Conservation (phyloP, 2,329 filamentous ascomycete species). For the Chalaropsis thielavioides region DNA sequence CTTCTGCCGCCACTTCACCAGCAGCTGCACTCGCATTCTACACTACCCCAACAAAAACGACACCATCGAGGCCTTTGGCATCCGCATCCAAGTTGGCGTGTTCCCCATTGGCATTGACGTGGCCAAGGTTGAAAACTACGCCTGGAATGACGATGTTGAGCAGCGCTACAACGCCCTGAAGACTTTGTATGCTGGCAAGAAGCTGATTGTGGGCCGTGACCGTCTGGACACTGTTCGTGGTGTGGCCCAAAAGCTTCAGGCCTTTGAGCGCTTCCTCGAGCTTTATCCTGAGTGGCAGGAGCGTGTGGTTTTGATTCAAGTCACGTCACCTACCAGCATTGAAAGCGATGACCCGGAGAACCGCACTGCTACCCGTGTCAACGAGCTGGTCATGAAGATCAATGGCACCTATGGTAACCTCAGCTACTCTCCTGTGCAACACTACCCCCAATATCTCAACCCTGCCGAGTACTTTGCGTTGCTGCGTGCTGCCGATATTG, state of each 20-base stretch:
- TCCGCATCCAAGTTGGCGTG: constrained; percentile 78
- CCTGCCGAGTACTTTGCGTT: constrained; percentile 89
- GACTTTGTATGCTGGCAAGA: constrained; percentile 72
- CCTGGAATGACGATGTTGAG: constrained; percentile 56
- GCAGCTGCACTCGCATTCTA: constrained; percentile 80
- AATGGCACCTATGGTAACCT: constrained; percentile 82
- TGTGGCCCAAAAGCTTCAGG: constrained; percentile 89
- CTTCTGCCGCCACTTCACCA: constrained; percentile 87
- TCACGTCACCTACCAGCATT: constrained; percentile 74
- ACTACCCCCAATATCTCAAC: constrained; percentile 85
- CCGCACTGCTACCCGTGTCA: constrained; percentile 77
- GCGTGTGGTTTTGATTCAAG: constrained; percentile 85
- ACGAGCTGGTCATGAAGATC: constrained; percentile 79
- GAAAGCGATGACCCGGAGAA: constrained; percentile 65
- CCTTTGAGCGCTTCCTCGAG: constrained; percentile 83
- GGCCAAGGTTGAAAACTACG: constrained; percentile 58
- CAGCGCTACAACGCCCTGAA: constrained; percentile 60
- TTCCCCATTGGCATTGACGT: constrained; percentile 93
- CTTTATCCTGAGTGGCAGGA: constrained; percentile 84
- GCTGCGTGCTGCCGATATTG: constrained; percentile 79
- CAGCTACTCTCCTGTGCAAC: constrained; percentile 79
- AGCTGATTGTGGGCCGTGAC: constrained; percentile 88
- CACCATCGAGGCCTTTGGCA: constrained; percentile 77
- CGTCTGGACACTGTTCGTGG: constrained; percentile 85
- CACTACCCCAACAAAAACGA: constrained; percentile 77